These are phyloP conservation scores for Penicillium diatomitis DNA, from an alignment of 495 filamentous ascomycete species.

Conservation along the genomic window DNA sequence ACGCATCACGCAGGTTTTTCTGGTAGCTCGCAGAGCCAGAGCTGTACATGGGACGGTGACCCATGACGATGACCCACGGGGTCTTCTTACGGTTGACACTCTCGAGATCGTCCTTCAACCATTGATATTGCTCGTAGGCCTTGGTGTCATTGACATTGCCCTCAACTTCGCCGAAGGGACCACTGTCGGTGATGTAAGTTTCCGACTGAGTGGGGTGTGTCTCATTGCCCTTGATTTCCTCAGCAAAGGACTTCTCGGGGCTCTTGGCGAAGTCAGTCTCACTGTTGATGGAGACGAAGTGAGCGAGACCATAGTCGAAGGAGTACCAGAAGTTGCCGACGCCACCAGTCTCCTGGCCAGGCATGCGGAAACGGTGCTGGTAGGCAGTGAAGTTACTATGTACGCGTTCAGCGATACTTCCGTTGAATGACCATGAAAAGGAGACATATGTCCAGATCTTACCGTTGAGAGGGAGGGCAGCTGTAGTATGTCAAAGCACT, in stretches of 20 bases:
- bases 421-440: neutral
- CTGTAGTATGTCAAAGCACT: constrained; percentile 41
- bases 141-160: constrained; percentile 32
- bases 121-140: constrained; percentile 40
- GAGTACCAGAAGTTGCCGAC: constrained; percentile 51
- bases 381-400: constrained; percentile 45
- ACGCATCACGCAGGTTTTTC: constrained; percentile 37
- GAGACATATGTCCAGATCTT: neutral
- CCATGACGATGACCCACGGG: constrained; percentile 47
- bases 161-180: constrained; percentile 39
- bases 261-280: constrained; percentile 43
- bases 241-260: constrained; percentile 32
- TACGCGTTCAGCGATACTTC: neutral
- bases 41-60: constrained; percentile 51
- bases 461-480: constrained; percentile 45
- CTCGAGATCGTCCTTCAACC: constrained; percentile 39
- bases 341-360: constrained; percentile 34
- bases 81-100: constrained; percentile 39
- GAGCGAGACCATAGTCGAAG: constrained; percentile 47
- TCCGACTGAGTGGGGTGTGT: constrained; percentile 29
- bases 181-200: constrained; percentile 39
- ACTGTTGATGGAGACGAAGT: constrained; percentile 40
- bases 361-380: constrained; percentile 44
- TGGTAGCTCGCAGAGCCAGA: constrained; percentile 30
- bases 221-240: constrained; percentile 31